phyloP scores from a whole-genome alignment of 208 protist species.

The Crithidia acanthocephali region DNA sequence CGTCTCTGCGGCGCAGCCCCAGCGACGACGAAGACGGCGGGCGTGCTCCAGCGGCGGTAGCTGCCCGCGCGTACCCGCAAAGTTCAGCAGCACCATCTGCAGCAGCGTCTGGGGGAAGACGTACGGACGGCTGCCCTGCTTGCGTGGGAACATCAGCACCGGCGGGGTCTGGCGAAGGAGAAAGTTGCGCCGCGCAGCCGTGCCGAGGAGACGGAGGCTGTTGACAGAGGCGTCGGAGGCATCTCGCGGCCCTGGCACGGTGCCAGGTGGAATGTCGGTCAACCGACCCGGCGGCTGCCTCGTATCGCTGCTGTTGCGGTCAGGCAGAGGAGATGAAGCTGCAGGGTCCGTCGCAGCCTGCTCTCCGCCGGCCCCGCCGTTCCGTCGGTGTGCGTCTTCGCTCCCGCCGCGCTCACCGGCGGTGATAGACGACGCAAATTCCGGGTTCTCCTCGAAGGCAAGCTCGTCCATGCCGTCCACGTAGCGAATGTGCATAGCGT shows the following conservation, averaged over 20 bases:
- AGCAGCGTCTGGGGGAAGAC: conserved; percentile 48
- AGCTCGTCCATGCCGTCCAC: conserved; percentile 27
- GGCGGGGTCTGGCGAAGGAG: conserved; percentile 41
- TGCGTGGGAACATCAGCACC: conserved; percentile 44
- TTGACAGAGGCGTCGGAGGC: not conserved
- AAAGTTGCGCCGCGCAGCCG: conserved; percentile 28
- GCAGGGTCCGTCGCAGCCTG: not conserved
- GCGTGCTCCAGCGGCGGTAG: conserved; percentile 19
- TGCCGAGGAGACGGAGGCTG: conserved; percentile 15
- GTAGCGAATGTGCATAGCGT: conserved; percentile 6
- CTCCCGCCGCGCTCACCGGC: not conserved
- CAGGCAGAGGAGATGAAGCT: not conserved
- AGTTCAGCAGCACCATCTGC: conserved; percentile 24
- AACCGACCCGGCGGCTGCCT: not conserved
- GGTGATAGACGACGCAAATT: not conserved
- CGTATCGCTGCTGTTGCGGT: not conserved
- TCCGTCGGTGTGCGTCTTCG: not conserved
- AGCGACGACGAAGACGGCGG: conserved; percentile 12
- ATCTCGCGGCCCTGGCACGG: not conserved
- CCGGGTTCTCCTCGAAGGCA: not conserved
- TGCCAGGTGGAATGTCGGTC: not conserved
- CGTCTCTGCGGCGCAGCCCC: conserved; percentile 30
- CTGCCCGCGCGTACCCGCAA: conserved; percentile 20
- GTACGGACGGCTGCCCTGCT: conserved; percentile 51
- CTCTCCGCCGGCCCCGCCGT: not conserved